phyloP scores from a whole-genome alignment of 2,329 filamentous ascomycete species.

The Pestalotiopsis fici region DNA sequence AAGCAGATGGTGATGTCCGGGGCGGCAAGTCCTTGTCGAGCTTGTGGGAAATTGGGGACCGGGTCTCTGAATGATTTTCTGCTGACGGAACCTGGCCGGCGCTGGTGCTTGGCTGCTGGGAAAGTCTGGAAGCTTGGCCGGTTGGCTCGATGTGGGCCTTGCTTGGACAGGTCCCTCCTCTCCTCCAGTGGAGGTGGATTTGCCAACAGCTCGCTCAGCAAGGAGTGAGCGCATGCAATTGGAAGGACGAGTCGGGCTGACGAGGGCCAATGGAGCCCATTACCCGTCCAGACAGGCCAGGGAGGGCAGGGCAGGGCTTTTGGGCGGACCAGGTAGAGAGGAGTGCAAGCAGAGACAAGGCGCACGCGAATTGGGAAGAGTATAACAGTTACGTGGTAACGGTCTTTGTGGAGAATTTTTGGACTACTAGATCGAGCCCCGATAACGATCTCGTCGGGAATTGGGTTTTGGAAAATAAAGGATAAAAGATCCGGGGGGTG shows the following conservation, averaged over 20 bases:
- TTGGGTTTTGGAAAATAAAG: background rate
- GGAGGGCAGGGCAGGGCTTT: background rate
- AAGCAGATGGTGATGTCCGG: constrained; percentile 27
- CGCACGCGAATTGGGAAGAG: background rate
- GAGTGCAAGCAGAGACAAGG: background rate
- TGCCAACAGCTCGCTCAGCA: constrained; percentile 3
- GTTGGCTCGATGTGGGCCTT: constrained; percentile 1
- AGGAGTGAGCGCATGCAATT: constrained; percentile 2
- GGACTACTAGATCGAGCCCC: background rate
- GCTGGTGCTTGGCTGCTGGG: background rate
- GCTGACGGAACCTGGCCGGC: background rate
- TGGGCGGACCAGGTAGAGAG: background rate
- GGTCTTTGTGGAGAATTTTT: background rate
- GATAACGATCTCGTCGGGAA: background rate
- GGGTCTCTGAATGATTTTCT: background rate
- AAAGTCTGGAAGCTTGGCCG: background rate
- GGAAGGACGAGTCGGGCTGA: constrained; percentile 15
- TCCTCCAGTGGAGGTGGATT: background rate
- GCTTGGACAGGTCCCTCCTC: background rate
- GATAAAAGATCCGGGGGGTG: background rate
- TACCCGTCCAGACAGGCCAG: constrained; percentile 9
- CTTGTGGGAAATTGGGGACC: constrained; percentile 22
- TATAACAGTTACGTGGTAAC: background rate
- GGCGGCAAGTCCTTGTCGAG: constrained; percentile 24
- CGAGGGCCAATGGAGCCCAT: constrained; percentile 23